These are phyloP conservation scores for Saccharomyces paradoxus DNA, from an alignment of 805 yeast genomes.

Conservation along the genomic window DNA sequence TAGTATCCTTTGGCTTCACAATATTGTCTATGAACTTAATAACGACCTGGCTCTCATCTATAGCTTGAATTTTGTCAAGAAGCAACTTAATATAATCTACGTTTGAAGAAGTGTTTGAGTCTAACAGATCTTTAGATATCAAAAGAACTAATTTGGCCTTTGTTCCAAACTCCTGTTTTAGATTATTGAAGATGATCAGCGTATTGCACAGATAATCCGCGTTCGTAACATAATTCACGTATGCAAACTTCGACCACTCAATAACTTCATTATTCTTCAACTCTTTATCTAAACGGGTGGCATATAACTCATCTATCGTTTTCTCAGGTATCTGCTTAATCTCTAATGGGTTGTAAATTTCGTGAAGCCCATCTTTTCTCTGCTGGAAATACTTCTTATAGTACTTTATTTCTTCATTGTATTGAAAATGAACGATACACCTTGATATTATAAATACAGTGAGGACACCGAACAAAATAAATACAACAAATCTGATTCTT, in stretches of 20 bases:
- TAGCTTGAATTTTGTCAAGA: conserved; percentile 4
- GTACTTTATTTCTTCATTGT: conserved; percentile 24
- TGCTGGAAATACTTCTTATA: conserved; percentile 22
- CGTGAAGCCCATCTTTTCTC: conserved; percentile 20
- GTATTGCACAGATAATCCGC: conserved; percentile 44
- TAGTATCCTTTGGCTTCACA: conserved; percentile 18
- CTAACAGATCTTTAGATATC: conserved; percentile 27
- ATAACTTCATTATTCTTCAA: conserved; percentile 15
- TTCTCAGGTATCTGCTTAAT: conserved; percentile 26
- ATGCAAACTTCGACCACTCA: conserved; percentile 43
- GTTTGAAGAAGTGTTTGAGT: conserved; percentile 14
- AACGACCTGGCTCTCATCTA: conserved; percentile 20
- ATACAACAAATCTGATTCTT: conserved; percentile 13
- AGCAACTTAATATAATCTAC: conserved; percentile 1
- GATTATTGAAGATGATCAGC: conserved; percentile 37
- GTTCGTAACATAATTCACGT: conserved; percentile 54
- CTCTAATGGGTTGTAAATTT: conserved; percentile 21
- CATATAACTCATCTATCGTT: conserved; percentile 20
- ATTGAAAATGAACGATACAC: conserved; percentile 23
- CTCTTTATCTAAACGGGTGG: conserved; percentile 4
- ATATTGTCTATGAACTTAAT: conserved; percentile 20
- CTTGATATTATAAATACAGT: conserved; percentile 11
- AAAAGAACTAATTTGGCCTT: conserved; percentile 43
- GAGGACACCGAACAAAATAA: conserved; percentile 5
- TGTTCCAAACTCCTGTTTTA: conserved; percentile 32